Base-by-base conservation (phyloP, 495 filamentous ascomycete species). In the Podospora pseudopauciseta region DNA sequence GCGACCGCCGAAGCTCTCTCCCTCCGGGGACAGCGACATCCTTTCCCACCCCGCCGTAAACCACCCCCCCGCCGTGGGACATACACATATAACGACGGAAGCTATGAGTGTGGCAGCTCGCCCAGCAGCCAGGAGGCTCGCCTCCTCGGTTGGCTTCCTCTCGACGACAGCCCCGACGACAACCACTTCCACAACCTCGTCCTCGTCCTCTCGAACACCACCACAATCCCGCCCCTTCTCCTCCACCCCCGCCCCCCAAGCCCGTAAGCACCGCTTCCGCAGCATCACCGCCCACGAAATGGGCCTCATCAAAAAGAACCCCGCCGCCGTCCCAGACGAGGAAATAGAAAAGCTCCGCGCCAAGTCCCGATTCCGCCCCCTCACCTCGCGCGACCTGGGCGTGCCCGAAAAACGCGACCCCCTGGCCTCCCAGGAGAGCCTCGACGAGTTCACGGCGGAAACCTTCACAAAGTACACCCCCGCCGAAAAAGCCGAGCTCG, bases 401-500 rank as follows among this genome's bases (percentile, higher is more conserved):
- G 7, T 32, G 23, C 30, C 5, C 15, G 9, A 49, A 49, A 13
- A 49, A 11, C 9, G 5, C 7, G 9, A 49, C 9, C 3, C 39
- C 9, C 71, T 83, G 9, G 63, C 75, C 32, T 71, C 74, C 26
- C 73, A 79, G 44, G 70, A 81, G 39, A 75, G 80, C 66, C 62
- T 84, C 61, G 75, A 80, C 7, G 66, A 80, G 64, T 84, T 77
- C 73, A 76, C 85, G 67, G 65, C 79, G 65, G 67, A 83, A 72
- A 69, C 75, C 53, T 90, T 89, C 76, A 79, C 85, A 68, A 74
- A 82, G 5, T 97, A 96, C 81, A 88, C 88, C 3, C 77, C 82
- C 59, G 85, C 87, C 55, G 90, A 97, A 75, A 85, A 89, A 72
- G 83, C 81, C 18, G 71, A 78, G 18, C 83, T 98, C 53, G 71